phyloP scores from a whole-genome alignment of 768 basidiomycete genomes.

The Pleurotus pulmonarius region DNA sequence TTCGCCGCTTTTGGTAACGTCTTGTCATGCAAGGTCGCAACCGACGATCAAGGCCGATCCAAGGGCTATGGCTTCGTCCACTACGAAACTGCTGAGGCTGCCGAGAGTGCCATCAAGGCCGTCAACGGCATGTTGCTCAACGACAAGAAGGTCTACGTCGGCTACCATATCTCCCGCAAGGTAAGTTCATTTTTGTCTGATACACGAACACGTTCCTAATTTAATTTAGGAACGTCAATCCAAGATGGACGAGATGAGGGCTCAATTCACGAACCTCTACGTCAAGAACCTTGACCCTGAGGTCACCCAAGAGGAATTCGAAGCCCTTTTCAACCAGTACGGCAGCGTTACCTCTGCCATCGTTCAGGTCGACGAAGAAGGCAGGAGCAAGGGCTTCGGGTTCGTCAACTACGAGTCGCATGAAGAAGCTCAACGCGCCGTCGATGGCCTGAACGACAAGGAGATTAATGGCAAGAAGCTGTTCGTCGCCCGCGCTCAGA shows the following conservation, averaged over 20 bases:
- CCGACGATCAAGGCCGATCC: conserved; percentile 91
- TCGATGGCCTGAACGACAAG: conserved; percentile 83
- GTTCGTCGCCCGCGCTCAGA: conserved; percentile 95
- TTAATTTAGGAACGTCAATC: conserved; percentile 82
- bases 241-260: conserved; percentile 96
- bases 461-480: conserved; percentile 86
- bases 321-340: conserved; percentile 69
- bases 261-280: conserved; percentile 98
- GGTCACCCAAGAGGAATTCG: conserved; percentile 82
- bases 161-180: conserved; percentile 96
- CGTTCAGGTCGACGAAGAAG: conserved; percentile 78
- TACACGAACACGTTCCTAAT: background rate
- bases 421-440: conserved; percentile 88
- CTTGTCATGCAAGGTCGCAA: conserved; percentile 98
- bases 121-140: conserved; percentile 99
- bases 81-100: conserved; percentile 96
- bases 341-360: conserved; percentile 89
- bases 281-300: conserved; percentile 94
- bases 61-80: conserved; percentile 99
- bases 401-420: conserved; percentile 96
- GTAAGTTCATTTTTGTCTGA: conserved; percentile 30
- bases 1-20: conserved; percentile 99
- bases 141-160: conserved; percentile 99
- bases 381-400: conserved; percentile 95
- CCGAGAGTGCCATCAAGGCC: conserved; percentile 93